phyloP scores from a whole-genome alignment of 768 basidiomycete species.

The Suillus sp. region DNA sequence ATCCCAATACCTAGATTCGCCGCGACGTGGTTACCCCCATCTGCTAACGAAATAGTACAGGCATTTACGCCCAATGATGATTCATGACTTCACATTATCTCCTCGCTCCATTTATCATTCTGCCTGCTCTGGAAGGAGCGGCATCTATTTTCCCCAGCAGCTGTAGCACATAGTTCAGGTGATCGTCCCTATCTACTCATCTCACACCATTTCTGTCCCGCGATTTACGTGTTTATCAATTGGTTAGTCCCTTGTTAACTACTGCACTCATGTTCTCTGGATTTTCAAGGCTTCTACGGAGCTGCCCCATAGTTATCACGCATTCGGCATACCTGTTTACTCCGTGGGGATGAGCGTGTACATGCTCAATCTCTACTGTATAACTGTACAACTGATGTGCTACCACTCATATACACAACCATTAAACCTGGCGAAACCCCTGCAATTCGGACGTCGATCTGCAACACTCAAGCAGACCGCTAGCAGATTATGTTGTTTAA shows the following conservation, averaged over 20 bases:
- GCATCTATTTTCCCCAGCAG: slow-evolving; percentile 12
- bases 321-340: slow-evolving; percentile 10
- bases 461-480: too few species aligned
- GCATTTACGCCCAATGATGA: slow-evolving; percentile 4
- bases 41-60: background rate
- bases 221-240: slow-evolving; percentile 7
- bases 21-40: background rate
- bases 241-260: slow-evolving; percentile 4
- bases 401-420: slow-evolving; percentile 15
- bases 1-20: slow-evolving; percentile 1
- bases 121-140: slow-evolving; percentile 4
- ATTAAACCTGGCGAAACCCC: too few species aligned
- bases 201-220: slow-evolving; percentile 1
- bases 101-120: background rate
- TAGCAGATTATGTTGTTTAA: too few species aligned
- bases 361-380: slow-evolving; percentile 4
- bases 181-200: slow-evolving; percentile 3
- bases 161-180: slow-evolving; percentile 14
- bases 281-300: slow-evolving; percentile 11
- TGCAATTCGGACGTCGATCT: too few species aligned
- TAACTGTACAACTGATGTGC: slow-evolving; percentile 10
- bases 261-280: slow-evolving; percentile 3
- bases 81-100: slow-evolving; percentile 2
- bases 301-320: slow-evolving; percentile 8
- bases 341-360: background rate